Base-by-base conservation (phyloP, 345 rosid species). In the Linum usitatissimum region DNA sequence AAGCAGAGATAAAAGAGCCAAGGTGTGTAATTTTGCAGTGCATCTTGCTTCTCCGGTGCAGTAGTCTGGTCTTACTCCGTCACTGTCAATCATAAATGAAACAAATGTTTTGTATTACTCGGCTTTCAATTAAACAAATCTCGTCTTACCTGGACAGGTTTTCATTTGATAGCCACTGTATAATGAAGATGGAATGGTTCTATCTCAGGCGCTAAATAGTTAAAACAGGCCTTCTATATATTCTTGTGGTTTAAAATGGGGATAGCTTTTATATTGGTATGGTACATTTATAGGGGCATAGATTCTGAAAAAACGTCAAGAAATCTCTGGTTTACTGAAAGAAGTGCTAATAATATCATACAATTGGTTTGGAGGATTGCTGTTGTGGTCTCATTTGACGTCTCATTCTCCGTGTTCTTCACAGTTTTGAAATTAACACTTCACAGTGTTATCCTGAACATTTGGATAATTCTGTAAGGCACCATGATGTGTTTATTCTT, bases 1-100 rank as follows among this genome's bases (percentile, higher is more conserved):
- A 76, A 80, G 66, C 75, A 55, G 92, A 87, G 63, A 77, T 93
- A 65, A 79, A 71, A 70, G 91, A 93, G 78, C 99, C 99, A 74
- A 93, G 97, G 99, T 93, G 14, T 7, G 14, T 45, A 6, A 13
- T 45, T 15, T 45, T 45, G 13, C 10, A 45, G 15, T 17, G 8
- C 51, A 45, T 10, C 51, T 34, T 34, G 38, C 3, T 34, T 34
- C 38, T 34, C 38, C 8, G 38, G 38, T 4, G 38, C 38, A 34
- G 38, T 34, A 34, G 8, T 34, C 38, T 34, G 38, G 38, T 34
- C 38, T 45, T 17, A 45, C 51, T 45, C 51, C 28, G 28, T 23
- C 28, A 23, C 28, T 23, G 28, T 34, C 38, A 34, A 34, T 34
- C 38, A 34, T 34, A 23, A 23, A 23, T 23, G 28, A 23, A 23